phyloP scores from a whole-genome alignment of 192 early-diverging fungal genomes.

The Coemansia sp. region DNA sequence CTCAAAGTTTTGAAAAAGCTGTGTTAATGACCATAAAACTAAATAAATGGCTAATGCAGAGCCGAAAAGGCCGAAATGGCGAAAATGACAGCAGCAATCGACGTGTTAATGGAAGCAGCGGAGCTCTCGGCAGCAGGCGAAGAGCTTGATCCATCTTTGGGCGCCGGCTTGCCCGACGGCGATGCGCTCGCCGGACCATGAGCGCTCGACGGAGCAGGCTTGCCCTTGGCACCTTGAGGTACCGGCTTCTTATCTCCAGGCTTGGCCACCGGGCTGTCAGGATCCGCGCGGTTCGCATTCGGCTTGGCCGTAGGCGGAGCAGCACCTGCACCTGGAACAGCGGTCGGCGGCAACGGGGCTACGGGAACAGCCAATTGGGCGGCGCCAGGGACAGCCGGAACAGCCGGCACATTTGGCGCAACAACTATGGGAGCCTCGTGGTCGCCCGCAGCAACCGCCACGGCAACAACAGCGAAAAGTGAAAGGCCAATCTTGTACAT shows the following conservation, averaged over 20 bases:
- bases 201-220: constrained; percentile 10
- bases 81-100: constrained; percentile 30
- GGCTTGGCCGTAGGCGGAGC: not conserved
- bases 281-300: constrained; percentile 9
- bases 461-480: constrained; percentile 20
- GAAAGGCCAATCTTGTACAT: constrained; percentile 33
- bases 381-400: constrained; percentile 2
- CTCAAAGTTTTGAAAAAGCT: not conserved
- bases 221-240: constrained; percentile 21
- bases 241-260: constrained; percentile 14
- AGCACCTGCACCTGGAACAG: constrained; percentile 6
- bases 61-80: constrained; percentile 40
- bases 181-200: constrained; percentile 9
- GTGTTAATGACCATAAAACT: not conserved
- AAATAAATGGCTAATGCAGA: constrained; percentile 18
- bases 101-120: constrained; percentile 9
- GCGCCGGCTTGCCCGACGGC: constrained; percentile 10
- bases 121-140: constrained; percentile 8
- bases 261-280: not conserved
- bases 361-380: constrained; percentile 11
- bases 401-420: constrained; percentile 3
- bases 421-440: constrained; percentile 18
- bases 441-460: constrained; percentile 20
- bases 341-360: constrained; percentile 13
- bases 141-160: constrained; percentile 20